Conservation (phyloP, 1,284 basidiomycete species). For the Vanrija humicola region DNA sequence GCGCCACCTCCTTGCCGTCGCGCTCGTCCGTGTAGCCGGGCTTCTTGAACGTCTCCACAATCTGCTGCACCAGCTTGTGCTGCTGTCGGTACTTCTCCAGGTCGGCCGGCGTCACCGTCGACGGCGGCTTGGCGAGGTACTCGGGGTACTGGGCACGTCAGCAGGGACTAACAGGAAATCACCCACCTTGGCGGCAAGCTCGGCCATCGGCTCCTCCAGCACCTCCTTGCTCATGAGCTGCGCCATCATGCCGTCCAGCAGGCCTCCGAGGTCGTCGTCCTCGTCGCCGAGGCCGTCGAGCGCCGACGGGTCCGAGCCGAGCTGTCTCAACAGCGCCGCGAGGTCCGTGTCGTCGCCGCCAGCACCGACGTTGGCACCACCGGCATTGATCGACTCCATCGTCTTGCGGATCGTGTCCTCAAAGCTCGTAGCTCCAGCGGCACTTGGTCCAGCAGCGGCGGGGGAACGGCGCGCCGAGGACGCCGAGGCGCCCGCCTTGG, state of each 20-base stretch:
- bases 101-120: conserved; percentile 60
- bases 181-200: conserved; percentile 74
- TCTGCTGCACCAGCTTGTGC: conserved; percentile 59
- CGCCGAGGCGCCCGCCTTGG: background rate
- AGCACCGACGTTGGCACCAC: conserved; percentile 35
- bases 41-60: conserved; percentile 71
- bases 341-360: conserved; percentile 30
- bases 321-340: conserved; percentile 30
- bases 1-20: conserved; percentile 49
- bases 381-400: conserved; percentile 70
- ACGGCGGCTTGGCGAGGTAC: conserved; percentile 62
- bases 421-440: conserved; percentile 52
- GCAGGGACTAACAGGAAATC: conserved; percentile 6
- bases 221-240: conserved; percentile 93
- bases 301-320: conserved; percentile 55
- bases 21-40: conserved; percentile 61
- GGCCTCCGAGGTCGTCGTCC: conserved; percentile 65
- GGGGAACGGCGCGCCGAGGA: background rate
- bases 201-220: conserved; percentile 85
- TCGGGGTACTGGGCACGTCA: conserved; percentile 64
- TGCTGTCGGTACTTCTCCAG: conserved; percentile 68
- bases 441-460: background rate
- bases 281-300: conserved; percentile 48
- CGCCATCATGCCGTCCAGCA: conserved; percentile 88
- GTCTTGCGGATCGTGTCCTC: conserved; percentile 72